Base-by-base conservation (phyloP, 176 grass and related monocot species). In the Eleusine indica region DNA sequence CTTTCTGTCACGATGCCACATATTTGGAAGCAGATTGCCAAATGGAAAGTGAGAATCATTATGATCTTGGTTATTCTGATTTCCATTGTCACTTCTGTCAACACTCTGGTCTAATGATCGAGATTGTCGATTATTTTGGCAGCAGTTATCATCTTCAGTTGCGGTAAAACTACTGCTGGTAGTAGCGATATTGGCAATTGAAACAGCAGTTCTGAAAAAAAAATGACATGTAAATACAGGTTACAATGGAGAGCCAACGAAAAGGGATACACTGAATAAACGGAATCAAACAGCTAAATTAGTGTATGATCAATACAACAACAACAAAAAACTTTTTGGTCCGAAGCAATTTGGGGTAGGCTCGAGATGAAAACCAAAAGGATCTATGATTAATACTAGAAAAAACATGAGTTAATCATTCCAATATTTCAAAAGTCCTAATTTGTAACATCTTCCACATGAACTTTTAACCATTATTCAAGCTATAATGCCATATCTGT, bases 21-120 rank as follows among this genome's bases (percentile, higher is more conserved):
- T 83, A 90, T 95, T 93, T 85, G 80, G 87, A 85, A 95, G 79
- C 83, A 88, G 87, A 29, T 87, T 88, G 47, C 85, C 67, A 71
- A 95, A 98, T 54, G 90, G 91, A 68, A 93, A 95, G 64, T 73
- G 77, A 37, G 83, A 86, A 76, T 66, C 64, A 63, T 54, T 79
- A 74, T 66, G 82, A 22, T 86, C 82, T 76, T 76, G 52, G 62
- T 63, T 77, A 41, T 21, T 78, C 17, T 91, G 66, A 79, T 63
- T 70, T 82, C 63, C 74, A 10, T 49, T 29, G 69, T 64, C 69
- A 56, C 62, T 62, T 9, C 51, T 85, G 54, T 90, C 86, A 77
- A 84, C 17, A 37, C 73, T 54, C 40, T 35, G 2, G 7, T 77
- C 71, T 17, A 83, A 77, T 81, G 75, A 25, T 66, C 68, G 63